phyloP scores from a whole-genome alignment of 345 rosid genomes.

The Lenwebbia sp. region DNA sequence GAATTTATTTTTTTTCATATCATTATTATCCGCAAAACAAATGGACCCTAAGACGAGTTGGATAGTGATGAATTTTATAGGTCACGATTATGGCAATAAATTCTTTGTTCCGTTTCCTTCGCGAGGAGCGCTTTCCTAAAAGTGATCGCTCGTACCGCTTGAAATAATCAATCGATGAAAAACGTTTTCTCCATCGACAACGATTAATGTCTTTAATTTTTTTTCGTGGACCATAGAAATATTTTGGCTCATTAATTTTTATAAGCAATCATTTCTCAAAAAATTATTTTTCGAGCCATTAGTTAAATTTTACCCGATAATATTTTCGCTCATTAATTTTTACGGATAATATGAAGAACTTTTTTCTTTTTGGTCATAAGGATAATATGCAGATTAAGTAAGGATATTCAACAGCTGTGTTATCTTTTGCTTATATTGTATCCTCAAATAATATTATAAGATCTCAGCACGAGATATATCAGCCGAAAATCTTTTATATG shows the following conservation, averaged over 20 bases:
- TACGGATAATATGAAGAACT: no score
- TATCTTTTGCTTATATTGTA: not conserved
- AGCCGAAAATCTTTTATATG: not conserved
- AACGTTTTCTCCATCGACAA: no score
- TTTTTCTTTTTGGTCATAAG: no score
- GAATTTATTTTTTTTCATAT: no score
- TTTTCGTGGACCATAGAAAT: not conserved
- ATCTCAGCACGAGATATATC: not conserved
- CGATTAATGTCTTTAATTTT: no score
- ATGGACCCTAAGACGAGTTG: not conserved
- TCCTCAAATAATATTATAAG: not conserved
- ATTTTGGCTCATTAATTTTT: not conserved
- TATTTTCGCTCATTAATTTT: no score
- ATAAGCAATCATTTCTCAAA: accelerated
- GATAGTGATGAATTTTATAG: not conserved
- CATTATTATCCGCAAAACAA: no score
- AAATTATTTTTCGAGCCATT: not conserved
- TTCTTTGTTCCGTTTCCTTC: no score
- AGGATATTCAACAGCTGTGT: not conserved
- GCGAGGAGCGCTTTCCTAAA: no score
- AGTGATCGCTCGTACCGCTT: no score
- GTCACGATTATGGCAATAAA: accelerated
- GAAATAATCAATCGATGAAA: no score
- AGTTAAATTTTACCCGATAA: no score
- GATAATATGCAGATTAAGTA: not conserved